phyloP scores from a whole-genome alignment of 768 basidiomycete species.

The Boletus vermiculosoides region DNA sequence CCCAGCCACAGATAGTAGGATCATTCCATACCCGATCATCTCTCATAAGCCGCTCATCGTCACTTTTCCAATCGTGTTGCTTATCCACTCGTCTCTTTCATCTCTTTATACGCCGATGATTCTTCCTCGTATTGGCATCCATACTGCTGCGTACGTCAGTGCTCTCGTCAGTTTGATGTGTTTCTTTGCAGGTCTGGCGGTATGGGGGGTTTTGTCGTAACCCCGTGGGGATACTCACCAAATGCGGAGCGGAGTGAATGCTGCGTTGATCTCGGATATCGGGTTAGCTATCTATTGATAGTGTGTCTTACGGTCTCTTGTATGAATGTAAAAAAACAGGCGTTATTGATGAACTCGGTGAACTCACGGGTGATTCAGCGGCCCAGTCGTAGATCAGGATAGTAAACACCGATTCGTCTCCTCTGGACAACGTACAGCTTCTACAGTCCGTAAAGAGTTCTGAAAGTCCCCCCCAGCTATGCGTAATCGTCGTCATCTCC shows the following conservation, averaged over 20 bases:
- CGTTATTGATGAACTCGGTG: neutral
- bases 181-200: constrained; percentile 70
- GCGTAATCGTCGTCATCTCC: constrained; percentile 17
- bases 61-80: constrained; percentile 43
- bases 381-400: neutral
- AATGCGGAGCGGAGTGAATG: neutral
- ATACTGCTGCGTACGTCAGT: constrained; percentile 70
- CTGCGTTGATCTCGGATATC: neutral
- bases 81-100: constrained; percentile 54
- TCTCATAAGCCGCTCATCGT: constrained; percentile 39
- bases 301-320: neutral
- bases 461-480: neutral
- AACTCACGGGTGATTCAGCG: neutral
- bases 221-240: neutral
- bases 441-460: neutral
- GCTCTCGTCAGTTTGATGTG: constrained; percentile 63
- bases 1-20: constrained; percentile 17
- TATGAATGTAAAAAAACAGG: neutral
- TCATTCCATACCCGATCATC: constrained; percentile 15
- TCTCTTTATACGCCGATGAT: constrained; percentile 66
- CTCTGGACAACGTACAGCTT: constrained; percentile 4
- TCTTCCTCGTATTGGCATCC: constrained; percentile 72
- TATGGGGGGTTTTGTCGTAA: constrained; percentile 66
- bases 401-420: neutral
- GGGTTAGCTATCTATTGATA: constrained; percentile 13